Evolutionary conservation across 1,139 yeast genomes (phyloP), one percentile per base, ranked within the genome.

Genomic region (Diutina sp.): DNA sequence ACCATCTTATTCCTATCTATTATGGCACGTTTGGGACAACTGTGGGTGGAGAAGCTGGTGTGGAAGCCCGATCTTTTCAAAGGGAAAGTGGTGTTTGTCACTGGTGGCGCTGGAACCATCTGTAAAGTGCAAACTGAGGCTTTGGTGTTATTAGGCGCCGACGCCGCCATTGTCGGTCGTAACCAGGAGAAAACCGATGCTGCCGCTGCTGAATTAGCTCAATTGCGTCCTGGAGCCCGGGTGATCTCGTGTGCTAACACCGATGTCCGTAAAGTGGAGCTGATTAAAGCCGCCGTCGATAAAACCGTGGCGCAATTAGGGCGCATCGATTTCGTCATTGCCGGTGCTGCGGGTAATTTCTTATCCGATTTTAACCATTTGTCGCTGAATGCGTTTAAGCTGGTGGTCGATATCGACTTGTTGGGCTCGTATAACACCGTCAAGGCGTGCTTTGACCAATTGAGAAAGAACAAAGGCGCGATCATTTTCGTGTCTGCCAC

Each of bases 271-370:
- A 79, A 82, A 44, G 78, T 85, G 52, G 64, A 78, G 29, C 77
- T 82, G 21, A 65, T 91, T 58, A 76, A 71, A 14, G 64, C 64
- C 9, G 96, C 96, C 0, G 96, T 82, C 1, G 78, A 77, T 14
- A 65, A 67, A 53, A 83, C 97, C 0, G 87, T 90, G 21, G 65
- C 69, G 12, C 77, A 77, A 62, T 77, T 89, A 60, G 96, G 95
- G 7, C 72, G 78, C 60, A 85, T 88, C 60, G 97, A 91, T 69
- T 87, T 70, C 66, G 95, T 90, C 51, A 85, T 91, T 69, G 91
- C 95, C 50, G 98, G 97, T 21, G 97, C 98, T 2, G 97, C 97
- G 4, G 97, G 98, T 6, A 90, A 90, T 73, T 91, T 90, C 65
- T 69, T 91, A 61, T 75, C 90, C 44, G 95, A 89, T 67, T 83